Conservation (phyloP, 352 stramenopile genomes). For the Globisporangium yorkense region DNA sequence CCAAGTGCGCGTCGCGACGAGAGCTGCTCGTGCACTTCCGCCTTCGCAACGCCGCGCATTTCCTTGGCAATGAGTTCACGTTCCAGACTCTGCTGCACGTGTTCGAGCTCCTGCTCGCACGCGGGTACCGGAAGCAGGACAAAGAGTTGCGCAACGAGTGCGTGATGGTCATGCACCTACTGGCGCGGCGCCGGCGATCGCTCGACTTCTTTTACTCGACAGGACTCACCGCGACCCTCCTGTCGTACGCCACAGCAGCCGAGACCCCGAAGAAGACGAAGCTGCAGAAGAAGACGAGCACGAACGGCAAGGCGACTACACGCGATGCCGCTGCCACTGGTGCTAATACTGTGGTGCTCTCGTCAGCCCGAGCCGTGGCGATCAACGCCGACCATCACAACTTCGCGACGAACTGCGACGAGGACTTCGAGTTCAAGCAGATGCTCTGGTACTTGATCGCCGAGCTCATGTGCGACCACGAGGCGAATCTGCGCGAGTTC, state of each 20-base stretch:
- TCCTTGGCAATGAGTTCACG: conserved; percentile 52
- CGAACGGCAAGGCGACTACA: neutral
- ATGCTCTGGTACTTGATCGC: conserved; percentile 63
- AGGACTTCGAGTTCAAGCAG: conserved; percentile 84
- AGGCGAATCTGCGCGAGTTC: conserved; percentile 46
- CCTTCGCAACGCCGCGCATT: conserved; percentile 55
- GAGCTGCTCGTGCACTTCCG: conserved; percentile 59
- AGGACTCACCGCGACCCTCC: conserved; percentile 48
- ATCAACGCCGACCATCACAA: conserved; percentile 50
- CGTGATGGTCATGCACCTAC: conserved; percentile 59
- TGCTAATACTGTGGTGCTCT: conserved; percentile 1
- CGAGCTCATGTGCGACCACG: conserved; percentile 40
- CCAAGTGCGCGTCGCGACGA: conserved; percentile 38
- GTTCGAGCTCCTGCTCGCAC: conserved; percentile 46
- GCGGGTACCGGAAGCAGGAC: conserved; percentile 65
- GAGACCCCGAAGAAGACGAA: conserved; percentile 6
- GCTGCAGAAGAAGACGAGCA: conserved; percentile 10
- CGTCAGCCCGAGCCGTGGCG: conserved; percentile 13
- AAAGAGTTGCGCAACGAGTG: conserved; percentile 78
- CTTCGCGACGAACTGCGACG: conserved; percentile 62
- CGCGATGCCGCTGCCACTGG: no score
- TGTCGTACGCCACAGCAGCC: conserved; percentile 52
- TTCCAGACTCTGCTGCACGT: conserved; percentile 52
- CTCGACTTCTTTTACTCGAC: conserved; percentile 55
- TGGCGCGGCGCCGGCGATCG: conserved; percentile 37